Percentiles rank a stretch among this genome's conserved stretches.
phyloP scores from a whole-genome alignment of 306 rosid species.

The Cucurbita moschata region DNA sequence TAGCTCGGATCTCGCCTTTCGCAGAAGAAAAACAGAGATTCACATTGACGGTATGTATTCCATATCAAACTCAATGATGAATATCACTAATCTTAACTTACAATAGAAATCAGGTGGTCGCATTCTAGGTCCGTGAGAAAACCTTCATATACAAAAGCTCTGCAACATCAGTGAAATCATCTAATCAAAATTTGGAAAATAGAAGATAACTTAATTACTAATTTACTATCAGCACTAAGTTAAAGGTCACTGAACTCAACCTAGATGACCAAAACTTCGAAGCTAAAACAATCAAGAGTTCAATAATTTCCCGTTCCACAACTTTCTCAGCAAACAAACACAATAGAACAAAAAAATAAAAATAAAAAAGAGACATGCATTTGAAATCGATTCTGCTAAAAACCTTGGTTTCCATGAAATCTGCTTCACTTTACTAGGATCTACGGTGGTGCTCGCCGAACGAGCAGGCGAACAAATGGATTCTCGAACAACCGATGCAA shows the following conservation, averaged over 20 bases:
- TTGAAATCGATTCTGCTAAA: not conserved
- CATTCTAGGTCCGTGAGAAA: constrained; percentile 82
- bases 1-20: constrained; percentile 82
- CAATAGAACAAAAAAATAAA: not conserved
- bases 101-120: constrained; percentile 82
- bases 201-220: not conserved
- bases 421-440: constrained; percentile 82
- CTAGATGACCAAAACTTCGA: not conserved
- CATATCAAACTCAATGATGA: not conserved
- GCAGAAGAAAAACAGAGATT: constrained; percentile 1
- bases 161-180: constrained; percentile 23
- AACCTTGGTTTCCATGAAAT: constrained; percentile 91
- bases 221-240: not conserved
- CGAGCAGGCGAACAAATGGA: constrained; percentile 50
- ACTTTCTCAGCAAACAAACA: constrained; percentile 3
- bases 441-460: constrained; percentile 54
- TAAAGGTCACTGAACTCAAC: not conserved
- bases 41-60: not conserved
- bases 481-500: constrained; percentile 17
- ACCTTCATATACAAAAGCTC: constrained; percentile 86
- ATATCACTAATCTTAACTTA: constrained; percentile 24
- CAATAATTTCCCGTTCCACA: not conserved
- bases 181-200: not conserved
- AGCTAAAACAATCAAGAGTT: not conserved
- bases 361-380: not conserved